These are phyloP conservation scores for Closterium sp. DNA, from an alignment of 139 green algal species.

Conservation along the genomic window DNA sequence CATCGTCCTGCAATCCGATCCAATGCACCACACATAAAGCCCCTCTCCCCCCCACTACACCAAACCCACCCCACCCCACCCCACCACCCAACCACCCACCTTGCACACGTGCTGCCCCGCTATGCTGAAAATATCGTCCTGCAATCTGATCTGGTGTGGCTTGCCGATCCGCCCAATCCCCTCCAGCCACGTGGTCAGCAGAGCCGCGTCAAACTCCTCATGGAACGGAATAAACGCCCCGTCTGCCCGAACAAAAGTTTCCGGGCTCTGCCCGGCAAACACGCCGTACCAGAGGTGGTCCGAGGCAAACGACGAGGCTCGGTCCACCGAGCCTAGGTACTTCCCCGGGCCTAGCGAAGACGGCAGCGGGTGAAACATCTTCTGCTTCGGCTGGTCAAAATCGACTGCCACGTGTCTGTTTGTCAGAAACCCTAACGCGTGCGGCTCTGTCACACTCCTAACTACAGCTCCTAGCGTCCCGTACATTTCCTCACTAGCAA, in stretches of 20 bases:
- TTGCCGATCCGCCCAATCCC: conserved; percentile 29
- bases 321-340: conserved; percentile 34
- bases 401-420: conserved; percentile 38
- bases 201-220: conserved; percentile 2
- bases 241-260: conserved; percentile 37
- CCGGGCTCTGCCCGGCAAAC: conserved; percentile 28
- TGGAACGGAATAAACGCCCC: conserved; percentile 36
- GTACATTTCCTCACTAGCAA: conserved; percentile 33
- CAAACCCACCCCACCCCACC: neutral
- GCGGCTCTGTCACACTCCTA: neutral
- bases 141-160: conserved; percentile 20
- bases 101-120: conserved; percentile 11
- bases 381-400: conserved; percentile 29
- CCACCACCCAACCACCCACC: neutral
- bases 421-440: conserved; percentile 24
- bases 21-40: no score
- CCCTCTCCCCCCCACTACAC: no score
- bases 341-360: conserved; percentile 10
- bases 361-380: conserved; percentile 38
- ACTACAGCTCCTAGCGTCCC: conserved; percentile 29
- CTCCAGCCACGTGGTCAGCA: conserved; percentile 13
- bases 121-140: conserved; percentile 6
- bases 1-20: no score
- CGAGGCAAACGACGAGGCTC: conserved; percentile 13
- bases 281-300: conserved; percentile 35